Percentiles rank a stretch among this genome's conserved stretches.
These are phyloP conservation scores for Echinochloa phyllopogon DNA, from an alignment of 176 grass and related monocot genomes.

Conservation along the genomic window DNA sequence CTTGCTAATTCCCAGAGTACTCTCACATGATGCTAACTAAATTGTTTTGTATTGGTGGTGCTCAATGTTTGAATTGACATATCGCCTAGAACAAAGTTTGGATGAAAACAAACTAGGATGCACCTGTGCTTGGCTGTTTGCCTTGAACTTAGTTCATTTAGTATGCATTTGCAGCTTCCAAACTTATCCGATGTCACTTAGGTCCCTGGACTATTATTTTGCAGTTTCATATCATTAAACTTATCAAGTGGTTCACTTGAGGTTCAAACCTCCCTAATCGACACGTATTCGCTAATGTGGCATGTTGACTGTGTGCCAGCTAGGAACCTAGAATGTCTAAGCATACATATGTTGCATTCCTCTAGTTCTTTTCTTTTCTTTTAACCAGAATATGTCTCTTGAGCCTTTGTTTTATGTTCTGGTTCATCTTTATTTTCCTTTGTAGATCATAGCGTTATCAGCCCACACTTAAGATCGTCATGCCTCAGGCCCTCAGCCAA, in stretches of 20 bases:
- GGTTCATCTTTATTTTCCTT: slow-evolving; percentile 1
- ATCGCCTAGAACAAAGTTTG: neutral
- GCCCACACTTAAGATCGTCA: neutral
- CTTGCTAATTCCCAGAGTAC: neutral
- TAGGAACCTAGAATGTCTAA: neutral
- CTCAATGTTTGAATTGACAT: neutral
- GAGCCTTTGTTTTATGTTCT: neutral
- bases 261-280: neutral
- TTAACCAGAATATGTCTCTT: neutral
- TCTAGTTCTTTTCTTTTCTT: neutral
- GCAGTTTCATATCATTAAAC: neutral
- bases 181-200: neutral
- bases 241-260: neutral
- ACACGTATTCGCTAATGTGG: neutral
- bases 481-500: neutral
- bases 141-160: neutral
- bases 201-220: neutral
- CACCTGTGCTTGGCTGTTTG: neutral
- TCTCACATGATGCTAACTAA: neutral
- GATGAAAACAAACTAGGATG: neutral
- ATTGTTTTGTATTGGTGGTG: neutral
- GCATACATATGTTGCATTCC: neutral
- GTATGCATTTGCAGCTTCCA: neutral
- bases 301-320: neutral
- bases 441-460: neutral